phyloP scores from a whole-genome alignment of 2,329 filamentous ascomycete species.

The Paraconiothyrium sp. region DNA sequence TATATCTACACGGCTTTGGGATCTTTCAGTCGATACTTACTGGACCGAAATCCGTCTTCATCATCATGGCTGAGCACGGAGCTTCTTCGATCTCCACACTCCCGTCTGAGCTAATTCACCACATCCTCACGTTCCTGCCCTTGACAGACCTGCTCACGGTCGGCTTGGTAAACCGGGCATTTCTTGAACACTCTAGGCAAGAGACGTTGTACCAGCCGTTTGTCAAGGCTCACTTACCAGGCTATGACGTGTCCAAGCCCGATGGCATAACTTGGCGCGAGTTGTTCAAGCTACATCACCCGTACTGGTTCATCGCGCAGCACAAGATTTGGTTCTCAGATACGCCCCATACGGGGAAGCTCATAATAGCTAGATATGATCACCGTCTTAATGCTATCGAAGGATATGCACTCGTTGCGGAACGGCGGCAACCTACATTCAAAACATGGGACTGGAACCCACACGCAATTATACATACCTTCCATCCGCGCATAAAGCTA shows the following conservation, averaged over 20 bases:
- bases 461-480: slow-evolving; percentile 75
- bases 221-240: slow-evolving; percentile 74
- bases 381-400: slow-evolving; percentile 78
- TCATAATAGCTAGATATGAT: slow-evolving; percentile 82
- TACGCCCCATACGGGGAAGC: slow-evolving; percentile 73
- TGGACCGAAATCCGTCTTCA: not conserved
- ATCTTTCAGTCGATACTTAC: not conserved
- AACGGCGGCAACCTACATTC: slow-evolving; percentile 64
- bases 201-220: slow-evolving; percentile 78
- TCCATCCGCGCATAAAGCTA: slow-evolving; percentile 74
- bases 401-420: slow-evolving; percentile 78
- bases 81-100: slow-evolving; percentile 62
- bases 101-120: slow-evolving; percentile 78
- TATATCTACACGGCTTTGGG: slow-evolving; percentile 18
- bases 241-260: slow-evolving; percentile 46
- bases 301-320: slow-evolving; percentile 83
- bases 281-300: slow-evolving; percentile 78
- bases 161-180: slow-evolving; percentile 68
- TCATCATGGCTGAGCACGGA: slow-evolving; percentile 23
- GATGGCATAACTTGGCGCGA: slow-evolving; percentile 73
- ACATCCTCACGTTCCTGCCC: slow-evolving; percentile 73
- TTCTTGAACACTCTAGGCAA: slow-evolving; percentile 67
- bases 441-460: slow-evolving; percentile 72
- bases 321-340: slow-evolving; percentile 90
- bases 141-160: slow-evolving; percentile 70